A percentile compares a stretch with the other conserved stretches of the same genome.
phyloP scores from a whole-genome alignment of 2,329 filamentous ascomycete species.

The Xylariaceae sp. region DNA sequence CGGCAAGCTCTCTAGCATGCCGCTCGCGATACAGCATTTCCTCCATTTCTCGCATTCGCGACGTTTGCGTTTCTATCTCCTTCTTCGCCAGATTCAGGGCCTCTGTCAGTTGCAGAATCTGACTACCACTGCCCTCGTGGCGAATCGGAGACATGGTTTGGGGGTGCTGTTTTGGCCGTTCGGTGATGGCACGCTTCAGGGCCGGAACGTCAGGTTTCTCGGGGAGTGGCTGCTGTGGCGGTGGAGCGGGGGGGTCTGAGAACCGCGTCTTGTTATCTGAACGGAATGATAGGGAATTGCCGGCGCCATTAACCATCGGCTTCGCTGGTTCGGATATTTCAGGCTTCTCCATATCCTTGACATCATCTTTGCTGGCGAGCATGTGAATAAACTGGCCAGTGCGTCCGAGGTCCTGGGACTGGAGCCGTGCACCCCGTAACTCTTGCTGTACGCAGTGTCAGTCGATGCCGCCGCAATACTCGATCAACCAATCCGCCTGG shows the following conservation, averaged over 20 bases:
- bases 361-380: constrained; percentile 65
- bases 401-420: constrained; percentile 77
- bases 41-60: constrained; percentile 76
- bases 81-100: constrained; percentile 77
- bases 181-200: constrained; percentile 69
- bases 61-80: constrained; percentile 78
- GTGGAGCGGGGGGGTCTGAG: constrained; percentile 87
- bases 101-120: constrained; percentile 80
- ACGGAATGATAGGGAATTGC: constrained; percentile 51
- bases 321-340: constrained; percentile 45
- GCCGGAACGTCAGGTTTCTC: constrained; percentile 82
- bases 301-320: constrained; percentile 46
- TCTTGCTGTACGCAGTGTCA: constrained; percentile 58
- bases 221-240: constrained; percentile 85
- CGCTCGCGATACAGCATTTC: constrained; percentile 72
- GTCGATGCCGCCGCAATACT: not conserved
- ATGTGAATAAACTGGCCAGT: constrained; percentile 77
- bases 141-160: constrained; percentile 54
- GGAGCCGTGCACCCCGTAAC: constrained; percentile 82
- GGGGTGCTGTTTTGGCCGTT: constrained; percentile 58
- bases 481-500: not conserved
- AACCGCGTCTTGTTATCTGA: constrained; percentile 77
- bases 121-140: constrained; percentile 53
- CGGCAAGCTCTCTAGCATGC: constrained; percentile 73
- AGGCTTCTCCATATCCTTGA: constrained; percentile 53